Evolutionary conservation across 306 rosid species (phyloP).

Genomic region (Hippophae rhamnoides): DNA sequence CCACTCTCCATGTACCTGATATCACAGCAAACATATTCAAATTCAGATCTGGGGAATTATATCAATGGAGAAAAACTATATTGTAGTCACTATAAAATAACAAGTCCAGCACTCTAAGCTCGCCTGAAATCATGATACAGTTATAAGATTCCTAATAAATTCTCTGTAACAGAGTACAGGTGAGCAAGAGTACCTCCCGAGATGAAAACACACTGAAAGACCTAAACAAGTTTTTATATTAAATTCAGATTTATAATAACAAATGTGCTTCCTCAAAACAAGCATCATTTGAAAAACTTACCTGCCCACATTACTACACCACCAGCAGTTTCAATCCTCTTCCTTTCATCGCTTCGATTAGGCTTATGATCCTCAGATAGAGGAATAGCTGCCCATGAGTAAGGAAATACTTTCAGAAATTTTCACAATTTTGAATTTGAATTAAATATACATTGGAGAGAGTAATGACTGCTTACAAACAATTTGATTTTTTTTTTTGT

Average conservation of each 20-base stretch:
- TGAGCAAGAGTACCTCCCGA: too few species aligned
- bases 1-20: constrained; percentile 98
- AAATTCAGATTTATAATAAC: too few species aligned
- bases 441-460: neutral
- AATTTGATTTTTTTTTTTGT: too few species aligned
- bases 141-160: too few species aligned
- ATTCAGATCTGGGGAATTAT: constrained; percentile 10
- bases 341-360: constrained; percentile 90
- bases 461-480: too few species aligned
- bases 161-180: too few species aligned
- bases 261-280: neutral
- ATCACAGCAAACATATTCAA: constrained; percentile 16
- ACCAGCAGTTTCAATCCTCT: constrained; percentile 95
- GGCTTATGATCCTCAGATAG: constrained; percentile 98
- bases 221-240: too few species aligned
- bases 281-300: constrained; percentile 13
- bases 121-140: constrained; percentile 1
- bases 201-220: too few species aligned
- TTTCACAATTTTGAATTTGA: neutral
- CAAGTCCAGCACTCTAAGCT: neutral
- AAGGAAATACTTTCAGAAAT: constrained; percentile 3
- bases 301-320: constrained; percentile 99
- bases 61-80: constrained; percentile 11
- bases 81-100: too few species aligned
- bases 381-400: constrained; percentile 64